Evolutionary conservation across 352 stramenopile species (phyloP).

Genomic region (Elongisporangium anandrum): DNA sequence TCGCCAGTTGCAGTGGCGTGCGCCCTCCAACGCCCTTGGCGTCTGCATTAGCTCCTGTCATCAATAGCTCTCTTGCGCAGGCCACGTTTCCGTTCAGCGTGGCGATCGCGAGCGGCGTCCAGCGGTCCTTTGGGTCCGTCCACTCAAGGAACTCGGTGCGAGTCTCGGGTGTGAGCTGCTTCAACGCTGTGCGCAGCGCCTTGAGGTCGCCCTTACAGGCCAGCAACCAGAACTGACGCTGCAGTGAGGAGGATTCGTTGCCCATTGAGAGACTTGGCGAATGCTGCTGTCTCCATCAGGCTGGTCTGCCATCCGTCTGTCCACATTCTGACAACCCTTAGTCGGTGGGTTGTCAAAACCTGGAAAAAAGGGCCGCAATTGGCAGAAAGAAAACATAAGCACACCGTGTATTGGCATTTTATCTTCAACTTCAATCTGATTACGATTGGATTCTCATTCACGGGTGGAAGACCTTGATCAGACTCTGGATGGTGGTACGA

Average conservation of each 20-base stretch:
- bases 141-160: not conserved
- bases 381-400: no score
- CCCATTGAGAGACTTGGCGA: not conserved
- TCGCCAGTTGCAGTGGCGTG: slow-evolving; percentile 56
- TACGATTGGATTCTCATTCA: no score
- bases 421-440: not conserved
- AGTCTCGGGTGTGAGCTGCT: not conserved
- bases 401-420: not conserved
- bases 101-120: not conserved
- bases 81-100: not conserved
- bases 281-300: not conserved
- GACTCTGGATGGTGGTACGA: not conserved
- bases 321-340: no score
- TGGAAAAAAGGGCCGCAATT: not conserved
- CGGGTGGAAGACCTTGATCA: not conserved
- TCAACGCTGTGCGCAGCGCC: not conserved
- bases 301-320: not conserved
- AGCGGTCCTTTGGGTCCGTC: not conserved
- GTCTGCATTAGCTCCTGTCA: not conserved
- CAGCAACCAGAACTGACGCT: not conserved
- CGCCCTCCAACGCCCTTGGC: slow-evolving; percentile 17
- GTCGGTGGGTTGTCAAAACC: not conserved
- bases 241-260: not conserved
- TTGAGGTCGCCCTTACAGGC: not conserved
- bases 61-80: not conserved